A percentile compares a stretch with the other conserved stretches of the same genome.
Conservation (phyloP, 2,329 filamentous ascomycete genomes). For the Trichophyton benhamiae region DNA sequence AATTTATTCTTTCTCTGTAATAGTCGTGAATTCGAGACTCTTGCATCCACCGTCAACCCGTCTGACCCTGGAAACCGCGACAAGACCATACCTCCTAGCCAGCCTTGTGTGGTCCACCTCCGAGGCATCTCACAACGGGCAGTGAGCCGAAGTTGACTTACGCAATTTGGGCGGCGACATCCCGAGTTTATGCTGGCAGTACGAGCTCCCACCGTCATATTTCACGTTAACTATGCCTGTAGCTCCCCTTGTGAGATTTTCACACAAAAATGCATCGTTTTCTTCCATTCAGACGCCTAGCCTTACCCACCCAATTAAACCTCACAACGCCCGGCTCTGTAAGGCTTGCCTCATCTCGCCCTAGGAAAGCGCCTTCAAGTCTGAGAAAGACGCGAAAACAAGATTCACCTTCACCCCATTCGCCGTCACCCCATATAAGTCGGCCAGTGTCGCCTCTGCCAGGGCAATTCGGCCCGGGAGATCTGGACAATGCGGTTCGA, state of each 20-base stretch:
- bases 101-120: constrained; percentile 1
- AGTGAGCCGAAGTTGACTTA: neutral
- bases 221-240: neutral
- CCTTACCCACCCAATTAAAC: neutral
- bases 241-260: neutral
- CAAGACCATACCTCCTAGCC: neutral
- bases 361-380: neutral
- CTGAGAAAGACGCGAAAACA: neutral
- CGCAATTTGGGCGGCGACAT: neutral
- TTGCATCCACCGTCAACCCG: too few relatives aligned
- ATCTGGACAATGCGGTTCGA: neutral
- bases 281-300: neutral
- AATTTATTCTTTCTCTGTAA: neutral
- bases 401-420: neutral
- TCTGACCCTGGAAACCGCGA: neutral
- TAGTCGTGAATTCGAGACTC: neutral
- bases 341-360: neutral
- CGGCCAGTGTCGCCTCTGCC: neutral
- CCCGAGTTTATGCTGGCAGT: neutral
- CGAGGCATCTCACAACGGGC: neutral
- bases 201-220: neutral
- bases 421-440: neutral
- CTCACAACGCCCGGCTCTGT: neutral
- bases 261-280: neutral
- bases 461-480: neutral